Conservation (phyloP, 345 rosid genomes). For the Pugionium cornutum region DNA sequence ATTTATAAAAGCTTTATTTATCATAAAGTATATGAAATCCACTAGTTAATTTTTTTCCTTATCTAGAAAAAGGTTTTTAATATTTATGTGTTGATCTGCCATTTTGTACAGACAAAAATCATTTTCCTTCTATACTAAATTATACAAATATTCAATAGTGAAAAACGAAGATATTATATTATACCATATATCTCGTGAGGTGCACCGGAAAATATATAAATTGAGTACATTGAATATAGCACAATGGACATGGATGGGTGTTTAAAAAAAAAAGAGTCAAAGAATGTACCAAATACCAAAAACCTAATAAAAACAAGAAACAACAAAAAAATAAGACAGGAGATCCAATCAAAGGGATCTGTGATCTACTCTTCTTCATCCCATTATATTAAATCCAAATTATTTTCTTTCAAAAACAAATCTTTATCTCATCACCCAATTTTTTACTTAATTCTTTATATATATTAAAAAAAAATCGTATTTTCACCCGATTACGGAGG, state of each 20-base stretch:
- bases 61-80: too few relatives aligned
- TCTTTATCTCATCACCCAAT: slow-evolving; percentile 33
- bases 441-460: slow-evolving; percentile 38
- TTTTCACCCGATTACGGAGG: background rate
- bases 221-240: slow-evolving; percentile 43
- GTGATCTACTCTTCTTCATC: slow-evolving; percentile 21
- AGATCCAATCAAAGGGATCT: slow-evolving; percentile 23
- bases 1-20: too few relatives aligned
- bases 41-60: too few relatives aligned
- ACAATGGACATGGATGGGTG: slow-evolving; percentile 41
- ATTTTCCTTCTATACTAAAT: too few relatives aligned
- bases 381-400: slow-evolving; percentile 19
- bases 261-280: slow-evolving; percentile 33
- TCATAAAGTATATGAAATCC: too few relatives aligned
- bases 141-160: background rate
- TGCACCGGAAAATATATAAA: slow-evolving; percentile 22
- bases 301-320: slow-evolving; percentile 28
- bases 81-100: too few relatives aligned
- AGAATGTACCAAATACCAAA: slow-evolving; percentile 36
- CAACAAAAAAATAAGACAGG: slow-evolving; percentile 2
- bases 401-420: background rate
- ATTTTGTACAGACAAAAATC: too few relatives aligned
- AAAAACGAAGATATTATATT: slow-evolving; percentile 10
- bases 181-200: slow-evolving; percentile 15
- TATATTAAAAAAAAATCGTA: background rate